Percentiles rank a stretch among this genome's conserved stretches.
Conservation (phyloP, 441 rosid species). For the California macrophylla region DNA sequence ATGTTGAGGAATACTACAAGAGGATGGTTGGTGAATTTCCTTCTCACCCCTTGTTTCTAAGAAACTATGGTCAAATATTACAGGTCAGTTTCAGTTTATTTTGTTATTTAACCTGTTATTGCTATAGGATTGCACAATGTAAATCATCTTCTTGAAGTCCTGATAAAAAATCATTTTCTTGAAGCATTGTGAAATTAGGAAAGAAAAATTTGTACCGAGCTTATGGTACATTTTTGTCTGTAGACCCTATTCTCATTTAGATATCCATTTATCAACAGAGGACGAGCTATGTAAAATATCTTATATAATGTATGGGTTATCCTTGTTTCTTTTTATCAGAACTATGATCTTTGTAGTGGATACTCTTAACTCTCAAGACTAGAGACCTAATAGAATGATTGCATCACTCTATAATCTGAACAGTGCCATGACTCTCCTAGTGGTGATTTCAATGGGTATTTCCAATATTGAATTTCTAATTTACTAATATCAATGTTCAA, state of each 20-base stretch:
- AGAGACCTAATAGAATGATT: neutral
- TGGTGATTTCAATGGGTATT: neutral
- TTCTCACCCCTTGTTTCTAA: constrained; percentile 53
- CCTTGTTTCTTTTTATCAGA: neutral
- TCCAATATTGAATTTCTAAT: neutral
- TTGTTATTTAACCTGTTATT: neutral
- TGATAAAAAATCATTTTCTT: neutral
- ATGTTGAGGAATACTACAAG: constrained; percentile 44
- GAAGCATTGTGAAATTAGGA: neutral
- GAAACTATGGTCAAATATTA: constrained; percentile 60
- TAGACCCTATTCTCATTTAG: neutral
- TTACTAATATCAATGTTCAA: neutral
- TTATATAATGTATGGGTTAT: neutral
- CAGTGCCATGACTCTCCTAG: neutral
- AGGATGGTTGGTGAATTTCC: constrained; percentile 61
- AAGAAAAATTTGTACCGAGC: neutral
- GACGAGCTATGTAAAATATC: neutral
- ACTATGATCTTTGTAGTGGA: neutral
- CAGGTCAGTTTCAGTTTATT: constrained; percentile 33
- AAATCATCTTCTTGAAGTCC: neutral
- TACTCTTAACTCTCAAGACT: neutral
- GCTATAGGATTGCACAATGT: neutral
- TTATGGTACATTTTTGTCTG: neutral
- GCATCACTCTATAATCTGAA: neutral
- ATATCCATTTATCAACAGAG: neutral